Conservation (phyloP, 2,329 filamentous ascomycete genomes). For the Sporothrix brunneoviolacea region DNA sequence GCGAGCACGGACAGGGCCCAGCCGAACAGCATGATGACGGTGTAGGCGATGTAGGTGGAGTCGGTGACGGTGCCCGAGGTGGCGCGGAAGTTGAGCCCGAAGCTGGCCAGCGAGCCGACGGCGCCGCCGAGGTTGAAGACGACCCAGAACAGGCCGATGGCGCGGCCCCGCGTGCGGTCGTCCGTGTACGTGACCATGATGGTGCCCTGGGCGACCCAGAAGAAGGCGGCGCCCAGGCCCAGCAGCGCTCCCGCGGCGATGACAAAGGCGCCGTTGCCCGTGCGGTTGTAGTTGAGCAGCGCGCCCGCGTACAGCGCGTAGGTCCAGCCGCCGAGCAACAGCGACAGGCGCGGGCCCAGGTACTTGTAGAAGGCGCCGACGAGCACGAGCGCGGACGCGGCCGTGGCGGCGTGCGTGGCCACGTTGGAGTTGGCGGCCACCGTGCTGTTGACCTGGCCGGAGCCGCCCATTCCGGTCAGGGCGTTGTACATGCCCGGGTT, state of each 20-base stretch:
- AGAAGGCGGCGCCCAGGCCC: constrained; percentile 68
- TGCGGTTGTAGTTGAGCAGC: constrained; percentile 66
- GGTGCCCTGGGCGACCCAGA: constrained; percentile 77
- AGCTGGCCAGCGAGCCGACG: constrained; percentile 70
- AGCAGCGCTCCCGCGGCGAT: constrained; percentile 70
- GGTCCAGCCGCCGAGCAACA: constrained; percentile 67
- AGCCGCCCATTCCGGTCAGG: constrained; percentile 21
- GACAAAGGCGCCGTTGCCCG: constrained; percentile 59
- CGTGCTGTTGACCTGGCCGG: constrained; percentile 49
- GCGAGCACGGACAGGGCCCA: constrained; percentile 58
- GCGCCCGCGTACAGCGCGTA: constrained; percentile 68
- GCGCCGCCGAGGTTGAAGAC: constrained; percentile 91
- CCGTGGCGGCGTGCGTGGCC: constrained; percentile 47
- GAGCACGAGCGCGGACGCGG: constrained; percentile 23
- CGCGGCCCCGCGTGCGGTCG: constrained; percentile 75
- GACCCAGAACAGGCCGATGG: constrained; percentile 88
- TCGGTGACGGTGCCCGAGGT: constrained; percentile 14
- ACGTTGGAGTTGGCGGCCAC: constrained; percentile 49
- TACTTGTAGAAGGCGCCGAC: constrained; percentile 64
- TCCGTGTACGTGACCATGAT: constrained; percentile 87
- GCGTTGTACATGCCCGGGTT: constrained; percentile 23
- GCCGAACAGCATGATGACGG: constrained; percentile 17
- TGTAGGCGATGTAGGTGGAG: constrained; percentile 18
- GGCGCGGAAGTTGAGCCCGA: constrained; percentile 52
- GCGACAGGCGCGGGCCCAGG: constrained; percentile 60